phyloP scores from a whole-genome alignment of 805 yeast genomes.

The Kazachstania viticola region DNA sequence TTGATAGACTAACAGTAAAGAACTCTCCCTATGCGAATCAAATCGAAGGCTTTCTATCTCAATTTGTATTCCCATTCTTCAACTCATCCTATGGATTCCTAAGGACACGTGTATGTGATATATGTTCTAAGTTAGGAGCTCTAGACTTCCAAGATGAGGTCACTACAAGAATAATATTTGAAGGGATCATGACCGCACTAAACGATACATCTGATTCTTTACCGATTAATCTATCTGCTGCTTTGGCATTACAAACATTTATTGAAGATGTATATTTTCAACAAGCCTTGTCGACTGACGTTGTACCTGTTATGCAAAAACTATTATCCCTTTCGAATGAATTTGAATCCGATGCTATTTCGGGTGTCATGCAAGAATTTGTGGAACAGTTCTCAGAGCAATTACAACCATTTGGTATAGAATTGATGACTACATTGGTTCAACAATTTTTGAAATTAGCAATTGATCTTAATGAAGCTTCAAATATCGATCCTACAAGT shows the following conservation, averaged over 20 bases:
- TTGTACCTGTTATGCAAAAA: slow-evolving; percentile 74
- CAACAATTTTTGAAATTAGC: slow-evolving; percentile 67
- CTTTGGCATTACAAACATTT: slow-evolving; percentile 75
- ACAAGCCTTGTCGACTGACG: slow-evolving; percentile 53
- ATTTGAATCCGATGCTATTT: slow-evolving; percentile 76
- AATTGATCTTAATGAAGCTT: slow-evolving; percentile 54
- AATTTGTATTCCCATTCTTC: slow-evolving; percentile 63
- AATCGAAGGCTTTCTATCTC: slow-evolving; percentile 56
- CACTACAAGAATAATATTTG: slow-evolving; percentile 30
- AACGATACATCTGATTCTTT: slow-evolving; percentile 33
- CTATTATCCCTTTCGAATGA: slow-evolving; percentile 63
- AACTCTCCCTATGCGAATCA: slow-evolving; percentile 48
- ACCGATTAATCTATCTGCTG: slow-evolving; percentile 77
- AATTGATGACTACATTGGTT: slow-evolving; percentile 48
- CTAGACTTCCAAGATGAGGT: slow-evolving; percentile 36
- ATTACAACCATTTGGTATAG: slow-evolving; percentile 82
- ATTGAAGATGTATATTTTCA: slow-evolving; percentile 53
- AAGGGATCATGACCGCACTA: slow-evolving; percentile 35
- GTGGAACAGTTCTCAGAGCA: slow-evolving; percentile 83
- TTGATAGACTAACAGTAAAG: slow-evolving; percentile 43
- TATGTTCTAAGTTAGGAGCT: slow-evolving; percentile 52
- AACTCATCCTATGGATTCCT: slow-evolving; percentile 50
- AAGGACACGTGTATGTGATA: slow-evolving; percentile 64
- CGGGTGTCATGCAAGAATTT: slow-evolving; percentile 90
- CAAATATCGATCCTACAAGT: slow-evolving; percentile 33